These are phyloP conservation scores for Tylopilus sp. DNA, from an alignment of 1,284 basidiomycete genomes.

Conservation along the genomic window DNA sequence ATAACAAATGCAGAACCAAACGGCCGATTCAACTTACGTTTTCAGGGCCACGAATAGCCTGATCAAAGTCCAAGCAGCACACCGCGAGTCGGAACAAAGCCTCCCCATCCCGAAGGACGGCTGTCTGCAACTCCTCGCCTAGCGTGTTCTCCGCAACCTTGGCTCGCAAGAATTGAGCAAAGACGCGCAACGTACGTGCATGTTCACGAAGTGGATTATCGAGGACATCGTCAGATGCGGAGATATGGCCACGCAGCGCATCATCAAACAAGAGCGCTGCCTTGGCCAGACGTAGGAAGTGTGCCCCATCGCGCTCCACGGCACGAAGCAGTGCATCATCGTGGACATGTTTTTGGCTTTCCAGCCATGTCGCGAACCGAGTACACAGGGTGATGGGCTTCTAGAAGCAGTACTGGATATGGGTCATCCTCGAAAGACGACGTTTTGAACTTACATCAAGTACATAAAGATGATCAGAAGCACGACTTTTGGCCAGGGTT, in stretches of 20 bases:
- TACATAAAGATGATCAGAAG: background rate
- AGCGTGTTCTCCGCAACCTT: conserved; percentile 24
- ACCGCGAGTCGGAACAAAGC: conserved; percentile 29
- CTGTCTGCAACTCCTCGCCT: conserved; percentile 27
- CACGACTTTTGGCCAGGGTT: too few species aligned
- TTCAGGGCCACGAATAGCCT: conserved; percentile 23
- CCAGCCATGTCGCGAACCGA: conserved; percentile 34
- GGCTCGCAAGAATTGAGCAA: conserved; percentile 22
- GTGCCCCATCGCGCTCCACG: conserved; percentile 31
- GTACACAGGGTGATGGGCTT: conserved; percentile 21
- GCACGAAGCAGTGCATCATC: conserved; percentile 14
- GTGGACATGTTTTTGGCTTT: conserved; percentile 17
- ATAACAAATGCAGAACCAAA: conserved; percentile 9
- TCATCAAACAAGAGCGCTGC: conserved; percentile 28
- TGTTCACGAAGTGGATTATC: conserved; percentile 10
- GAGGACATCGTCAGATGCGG: background rate
- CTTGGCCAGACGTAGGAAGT: conserved; percentile 27
- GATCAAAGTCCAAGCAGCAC: conserved; percentile 36
- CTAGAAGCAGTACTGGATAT: conserved; percentile 9
- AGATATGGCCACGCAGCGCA: conserved; percentile 17
- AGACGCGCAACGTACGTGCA: conserved; percentile 26
- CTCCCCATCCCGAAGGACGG: conserved; percentile 39
- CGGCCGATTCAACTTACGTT: background rate
- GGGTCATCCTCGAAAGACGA: background rate
- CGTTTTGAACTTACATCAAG: conserved; percentile 24